phyloP scores from a whole-genome alignment of 2,329 filamentous ascomycete genomes.

The Teratosphaeria zuluensis region DNA sequence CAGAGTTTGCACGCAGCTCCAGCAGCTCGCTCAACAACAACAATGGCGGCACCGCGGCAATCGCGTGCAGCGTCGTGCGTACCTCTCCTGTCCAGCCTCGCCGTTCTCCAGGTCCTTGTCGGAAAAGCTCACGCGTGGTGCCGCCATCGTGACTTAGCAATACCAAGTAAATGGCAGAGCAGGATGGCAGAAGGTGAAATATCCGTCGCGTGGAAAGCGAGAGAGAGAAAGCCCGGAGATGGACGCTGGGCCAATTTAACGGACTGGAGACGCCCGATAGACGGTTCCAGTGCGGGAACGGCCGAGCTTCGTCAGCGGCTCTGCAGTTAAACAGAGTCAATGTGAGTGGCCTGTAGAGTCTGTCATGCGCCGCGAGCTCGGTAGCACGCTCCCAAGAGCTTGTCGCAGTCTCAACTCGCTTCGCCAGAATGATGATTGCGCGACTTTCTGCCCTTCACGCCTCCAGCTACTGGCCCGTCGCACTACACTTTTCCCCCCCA shows the following conservation, averaged over 20 bases:
- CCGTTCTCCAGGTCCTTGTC: conserved; percentile 32
- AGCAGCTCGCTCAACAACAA: not conserved
- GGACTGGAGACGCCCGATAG: not conserved
- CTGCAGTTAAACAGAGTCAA: not conserved
- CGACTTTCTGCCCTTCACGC: conserved; percentile 1
- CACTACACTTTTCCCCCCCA: not conserved
- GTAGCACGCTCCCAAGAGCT: not conserved
- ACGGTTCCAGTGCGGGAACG: not conserved
- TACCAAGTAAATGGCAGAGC: not conserved
- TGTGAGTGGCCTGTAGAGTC: not conserved
- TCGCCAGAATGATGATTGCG: not conserved
- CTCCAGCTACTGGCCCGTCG: not conserved
- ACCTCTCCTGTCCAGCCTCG: conserved; percentile 21
- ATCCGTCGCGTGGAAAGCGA: not conserved
- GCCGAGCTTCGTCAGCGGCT: conserved; percentile 4
- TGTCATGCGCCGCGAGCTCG: not conserved
- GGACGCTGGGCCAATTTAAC: not conserved
- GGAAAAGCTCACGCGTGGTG: conserved; percentile 30
- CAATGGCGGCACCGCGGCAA: not conserved
- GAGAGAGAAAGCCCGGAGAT: not conserved
- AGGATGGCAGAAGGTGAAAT: not conserved
- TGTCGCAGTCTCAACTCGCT: not conserved
- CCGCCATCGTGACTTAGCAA: conserved; percentile 20
- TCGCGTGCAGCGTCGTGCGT: conserved; percentile 3
- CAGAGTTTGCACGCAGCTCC: conserved; percentile 1